Evolutionary conservation across 1,284 basidiomycete species (phyloP).

Genomic region (Waitea zeae): DNA sequence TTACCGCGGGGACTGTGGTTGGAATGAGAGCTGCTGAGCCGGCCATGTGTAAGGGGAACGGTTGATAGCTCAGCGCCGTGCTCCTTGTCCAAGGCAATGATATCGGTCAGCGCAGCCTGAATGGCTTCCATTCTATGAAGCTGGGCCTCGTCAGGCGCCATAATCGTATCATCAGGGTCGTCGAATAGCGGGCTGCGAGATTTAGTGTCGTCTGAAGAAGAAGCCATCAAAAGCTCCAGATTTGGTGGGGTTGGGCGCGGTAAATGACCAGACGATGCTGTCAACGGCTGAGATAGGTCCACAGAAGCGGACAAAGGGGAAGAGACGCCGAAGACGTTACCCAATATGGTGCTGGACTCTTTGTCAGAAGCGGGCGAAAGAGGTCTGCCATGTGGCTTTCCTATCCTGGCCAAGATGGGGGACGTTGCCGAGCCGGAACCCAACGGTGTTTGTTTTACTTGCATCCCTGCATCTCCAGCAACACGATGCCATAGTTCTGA

Average conservation of each 20-base stretch:
- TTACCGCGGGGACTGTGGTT: slow-evolving; percentile 5
- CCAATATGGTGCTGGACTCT: too few species aligned
- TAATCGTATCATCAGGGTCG: slow-evolving; percentile 45
- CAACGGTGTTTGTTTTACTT: too few species aligned
- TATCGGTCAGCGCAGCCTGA: slow-evolving; percentile 84
- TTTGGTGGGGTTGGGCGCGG: slow-evolving; percentile 27
- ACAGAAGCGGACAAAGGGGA: background rate
- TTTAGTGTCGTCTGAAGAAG: slow-evolving; percentile 27
- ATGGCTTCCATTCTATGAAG: slow-evolving; percentile 78
- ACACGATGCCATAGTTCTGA: slow-evolving; percentile 88
- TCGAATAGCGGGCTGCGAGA: slow-evolving; percentile 64
- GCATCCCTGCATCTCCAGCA: slow-evolving; percentile 57
- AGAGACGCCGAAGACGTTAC: too few species aligned
- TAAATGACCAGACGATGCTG: background rate
- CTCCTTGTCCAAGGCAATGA: slow-evolving; percentile 70
- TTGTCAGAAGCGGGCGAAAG: too few species aligned
- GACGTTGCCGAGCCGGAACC: too few species aligned
- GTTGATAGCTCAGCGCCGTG: slow-evolving; percentile 17
- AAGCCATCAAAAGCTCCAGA: slow-evolving; percentile 66
- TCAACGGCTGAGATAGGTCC: background rate
- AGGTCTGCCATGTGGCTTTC: too few species aligned
- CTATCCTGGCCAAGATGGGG: too few species aligned
- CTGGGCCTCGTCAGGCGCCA: slow-evolving; percentile 41
- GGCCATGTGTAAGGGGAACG: too few species aligned
- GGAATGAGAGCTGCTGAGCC: slow-evolving; percentile 7